Evolutionary conservation across 208 protist species (phyloP), one percentile per base, ranked within the genome.

Genomic region (Trypanosoma lewisi): DNA sequence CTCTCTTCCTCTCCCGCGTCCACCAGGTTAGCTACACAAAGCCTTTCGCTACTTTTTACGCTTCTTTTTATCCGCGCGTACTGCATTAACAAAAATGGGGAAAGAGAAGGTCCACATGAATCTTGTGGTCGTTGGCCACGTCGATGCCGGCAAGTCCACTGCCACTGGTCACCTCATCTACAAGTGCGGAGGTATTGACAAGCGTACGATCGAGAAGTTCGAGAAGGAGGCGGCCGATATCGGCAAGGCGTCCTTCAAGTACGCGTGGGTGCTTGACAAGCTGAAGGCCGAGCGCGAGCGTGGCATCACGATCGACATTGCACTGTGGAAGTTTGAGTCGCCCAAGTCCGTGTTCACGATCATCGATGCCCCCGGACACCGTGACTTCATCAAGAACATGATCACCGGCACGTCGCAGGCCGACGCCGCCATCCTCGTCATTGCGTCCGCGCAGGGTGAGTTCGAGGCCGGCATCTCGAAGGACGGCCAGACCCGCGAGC

Each of bases 371-470:
- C 95, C 95, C 55, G 93, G 95, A n/a, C 95, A 98, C 78, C 78
- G 84, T 69, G 91, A 94, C 61, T 97, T 96, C 83, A 96, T 97
- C 66, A 94, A 95, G 83, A 94, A 97, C 83, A 97, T 95, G 90
- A 96, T 96, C 71, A 95, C 81, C 51, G 93, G 91, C 51, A 92
- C 91, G 11, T 92, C 89, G 12, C 93, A 97, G 77, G 93, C 93
- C 37, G 93, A 97, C 67, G 75, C 78, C 49, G 91, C 87, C 36
- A 75, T 97, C 33, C 80, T 97, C 42, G 84, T 97, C 58, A 78
- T 97, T 65, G 83, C 80, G 57, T 89, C 93, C 19, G 72, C 75
- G 25, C 76, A 74, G 42, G 88, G 90, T 65, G 95, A 94, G 65
- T 98, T 97, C 77, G 94, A 98, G 83, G 85, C 92, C 45, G 95